A percentile compares a stretch with the other conserved stretches of the same genome.
phyloP scores from a whole-genome alignment of 2,329 filamentous ascomycete genomes.

The Sclerotinia subarctica region DNA sequence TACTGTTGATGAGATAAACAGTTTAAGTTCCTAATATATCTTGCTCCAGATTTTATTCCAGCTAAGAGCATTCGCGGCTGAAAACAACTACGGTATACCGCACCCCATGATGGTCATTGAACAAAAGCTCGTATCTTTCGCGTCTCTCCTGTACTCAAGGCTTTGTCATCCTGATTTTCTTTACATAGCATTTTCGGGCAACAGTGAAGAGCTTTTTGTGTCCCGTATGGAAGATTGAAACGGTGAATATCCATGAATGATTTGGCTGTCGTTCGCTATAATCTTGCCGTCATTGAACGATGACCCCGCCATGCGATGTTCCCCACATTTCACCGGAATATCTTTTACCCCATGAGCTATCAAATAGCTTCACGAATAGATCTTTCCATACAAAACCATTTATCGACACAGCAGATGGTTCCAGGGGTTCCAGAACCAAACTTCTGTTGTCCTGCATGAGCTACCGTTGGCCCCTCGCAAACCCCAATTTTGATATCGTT shows the following conservation, averaged over 20 bases:
- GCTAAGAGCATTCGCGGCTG: background rate
- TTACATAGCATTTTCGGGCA: background rate
- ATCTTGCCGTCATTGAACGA: background rate
- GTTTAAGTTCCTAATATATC: constrained; percentile 6
- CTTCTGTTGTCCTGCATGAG: background rate
- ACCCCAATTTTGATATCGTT: background rate
- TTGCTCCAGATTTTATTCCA: background rate
- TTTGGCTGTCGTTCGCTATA: background rate
- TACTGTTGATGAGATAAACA: constrained; percentile 36
- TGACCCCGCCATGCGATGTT: background rate
- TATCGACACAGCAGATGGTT: background rate
- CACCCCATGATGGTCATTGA: background rate
- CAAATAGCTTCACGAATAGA: background rate
- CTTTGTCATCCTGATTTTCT: background rate
- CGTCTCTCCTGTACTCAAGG: background rate
- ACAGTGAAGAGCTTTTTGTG: background rate
- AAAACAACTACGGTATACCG: background rate
- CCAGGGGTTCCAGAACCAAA: background rate
- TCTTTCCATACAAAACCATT: background rate
- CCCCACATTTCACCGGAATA: background rate
- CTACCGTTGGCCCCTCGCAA: background rate
- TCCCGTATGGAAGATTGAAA: background rate
- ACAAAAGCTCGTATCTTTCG: background rate
- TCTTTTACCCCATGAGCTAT: background rate
- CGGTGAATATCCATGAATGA: background rate